Base-by-base conservation (phyloP, 75 land plant genomes). In the Gnetum montanum region DNA sequence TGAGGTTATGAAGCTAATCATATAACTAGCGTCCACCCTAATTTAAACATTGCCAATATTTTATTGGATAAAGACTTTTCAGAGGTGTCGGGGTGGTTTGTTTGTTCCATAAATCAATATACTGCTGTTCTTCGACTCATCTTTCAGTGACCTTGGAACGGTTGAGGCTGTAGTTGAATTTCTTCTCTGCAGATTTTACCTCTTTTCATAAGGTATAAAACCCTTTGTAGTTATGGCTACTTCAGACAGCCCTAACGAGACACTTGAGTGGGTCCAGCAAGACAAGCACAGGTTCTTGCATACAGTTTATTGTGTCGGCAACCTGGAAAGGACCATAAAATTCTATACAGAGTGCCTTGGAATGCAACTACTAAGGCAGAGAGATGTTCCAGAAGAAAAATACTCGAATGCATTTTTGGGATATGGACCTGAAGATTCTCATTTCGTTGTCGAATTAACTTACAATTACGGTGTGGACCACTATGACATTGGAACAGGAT, bases 391-490 rank as follows among this genome's bases (percentile, higher is more conserved):
- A 3, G 99, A 95, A 27, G 99, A 95, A 68, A 95, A 79, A 43
- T 95, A 95, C 63, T 74, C 99, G 34, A 95, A 95, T 65, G 99
- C 97, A 1, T 95, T 95, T 54, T 86, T 95, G 36, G 99, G 99
- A 4, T 95, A 78, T 67, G 97, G 99, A 20, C 86, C 93, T 18
- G 99, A 95, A 48, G 89, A 90, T 20, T 63, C 89, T 36, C 67
- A 86, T 49, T 95, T 95, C 72, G 99, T 83, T 10, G 92, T 95
- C 46, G 99, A 95, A 57, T 58, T 95, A 47, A 95, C 97, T 2
- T 90, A 95, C 71, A 95, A 95, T 60, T 95, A 95, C 79, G 99
- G 99, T 31, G 88, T 90, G 29, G 80, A 81, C 35, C 73, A 64
- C 29, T 95, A 95, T 67, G 99, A 95, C 55, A 86, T 95, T 65